A percentile compares a stretch with the other conserved stretches of the same genome.
These are phyloP conservation scores for Annulohypoxylon bovei DNA, from an alignment of 495 filamentous ascomycete genomes.

Conservation along the genomic window DNA sequence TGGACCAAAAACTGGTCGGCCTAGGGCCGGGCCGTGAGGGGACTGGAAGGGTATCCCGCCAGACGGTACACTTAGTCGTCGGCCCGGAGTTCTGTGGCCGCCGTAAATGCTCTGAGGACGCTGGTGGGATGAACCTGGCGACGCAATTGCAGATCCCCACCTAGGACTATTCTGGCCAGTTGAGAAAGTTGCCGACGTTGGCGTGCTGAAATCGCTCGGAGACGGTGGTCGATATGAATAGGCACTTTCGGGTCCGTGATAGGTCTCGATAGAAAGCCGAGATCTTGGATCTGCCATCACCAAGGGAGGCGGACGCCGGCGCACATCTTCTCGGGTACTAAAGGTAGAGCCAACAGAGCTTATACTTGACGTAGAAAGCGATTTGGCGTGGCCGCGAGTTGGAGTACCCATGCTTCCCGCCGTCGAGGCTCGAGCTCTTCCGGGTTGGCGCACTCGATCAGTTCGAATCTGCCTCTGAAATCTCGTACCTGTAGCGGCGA, in stretches of 20 bases:
- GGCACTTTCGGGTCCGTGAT: conserved; percentile 60
- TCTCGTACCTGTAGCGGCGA: conserved; percentile 91
- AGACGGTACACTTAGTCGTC: conserved; percentile 84
- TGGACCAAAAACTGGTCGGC: conserved; percentile 68
- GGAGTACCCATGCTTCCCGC: conserved; percentile 69
- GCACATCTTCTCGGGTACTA: conserved; percentile 66
- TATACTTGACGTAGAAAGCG: conserved; percentile 84
- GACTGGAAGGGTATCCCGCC: conserved; percentile 77
- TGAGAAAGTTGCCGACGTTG: conserved; percentile 78
- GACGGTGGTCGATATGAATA: conserved; percentile 66
- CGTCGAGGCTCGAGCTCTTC: conserved; percentile 79
- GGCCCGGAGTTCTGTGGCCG: conserved; percentile 71
- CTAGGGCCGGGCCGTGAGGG: conserved; percentile 64
- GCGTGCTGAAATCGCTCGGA: conserved; percentile 77
- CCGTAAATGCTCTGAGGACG: conserved; percentile 73
- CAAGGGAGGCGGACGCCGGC: conserved; percentile 80
- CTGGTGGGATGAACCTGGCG: conserved; percentile 72
- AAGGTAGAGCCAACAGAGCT: conserved; percentile 78
- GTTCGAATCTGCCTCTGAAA: conserved; percentile 96
- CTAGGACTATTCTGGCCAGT: conserved; percentile 77
- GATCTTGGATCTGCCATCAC: conserved; percentile 82
- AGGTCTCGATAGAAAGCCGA: conserved; percentile 71
- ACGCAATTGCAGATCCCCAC: conserved; percentile 69
- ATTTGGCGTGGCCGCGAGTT: conserved; percentile 82
- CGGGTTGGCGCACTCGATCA: conserved; percentile 72